Evolutionary conservation across 371 early-diverging fungal species (phyloP).

Genomic region (Capillidium heterosporum): DNA sequence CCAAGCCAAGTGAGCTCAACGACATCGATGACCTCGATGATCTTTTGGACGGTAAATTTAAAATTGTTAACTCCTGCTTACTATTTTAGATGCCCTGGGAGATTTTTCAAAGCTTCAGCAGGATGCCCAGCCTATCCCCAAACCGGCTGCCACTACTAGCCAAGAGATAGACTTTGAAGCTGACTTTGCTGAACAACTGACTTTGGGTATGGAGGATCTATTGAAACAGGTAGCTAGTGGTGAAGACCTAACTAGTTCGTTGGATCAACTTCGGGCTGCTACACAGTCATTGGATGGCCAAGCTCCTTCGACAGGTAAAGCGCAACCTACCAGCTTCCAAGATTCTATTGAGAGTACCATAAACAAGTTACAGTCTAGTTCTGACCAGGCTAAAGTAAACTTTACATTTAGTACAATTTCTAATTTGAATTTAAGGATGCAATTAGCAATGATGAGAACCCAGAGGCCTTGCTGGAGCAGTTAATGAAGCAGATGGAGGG

Average conservation of each 20-base stretch:
- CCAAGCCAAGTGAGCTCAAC: background rate
- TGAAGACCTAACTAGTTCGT: slow-evolving; percentile 40
- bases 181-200: slow-evolving; percentile 58
- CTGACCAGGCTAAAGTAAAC: slow-evolving; percentile 58
- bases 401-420: background rate
- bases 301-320: background rate
- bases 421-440: slow-evolving; percentile 7
- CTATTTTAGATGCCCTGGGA: slow-evolving; percentile 26
- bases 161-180: slow-evolving; percentile 30
- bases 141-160: slow-evolving; percentile 11
- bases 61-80: background rate
- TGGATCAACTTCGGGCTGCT: slow-evolving; percentile 27
- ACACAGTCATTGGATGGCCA: slow-evolving; percentile 6
- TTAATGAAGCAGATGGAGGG: slow-evolving; percentile 82
- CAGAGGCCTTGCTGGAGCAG: slow-evolving; percentile 63
- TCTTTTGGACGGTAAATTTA: slow-evolving; percentile 29
- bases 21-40: slow-evolving; percentile 33
- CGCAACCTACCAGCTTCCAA: slow-evolving; percentile 30
- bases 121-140: slow-evolving; percentile 2
- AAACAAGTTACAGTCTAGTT: slow-evolving; percentile 67
- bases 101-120: slow-evolving; percentile 15
- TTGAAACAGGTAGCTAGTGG: slow-evolving; percentile 34
- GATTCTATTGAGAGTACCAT: slow-evolving; percentile 66
- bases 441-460: slow-evolving; percentile 33
- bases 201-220: slow-evolving; percentile 54